Evolutionary conservation across 768 basidiomycete species (phyloP).

Genomic region (Leccinum pellstonianum): DNA sequence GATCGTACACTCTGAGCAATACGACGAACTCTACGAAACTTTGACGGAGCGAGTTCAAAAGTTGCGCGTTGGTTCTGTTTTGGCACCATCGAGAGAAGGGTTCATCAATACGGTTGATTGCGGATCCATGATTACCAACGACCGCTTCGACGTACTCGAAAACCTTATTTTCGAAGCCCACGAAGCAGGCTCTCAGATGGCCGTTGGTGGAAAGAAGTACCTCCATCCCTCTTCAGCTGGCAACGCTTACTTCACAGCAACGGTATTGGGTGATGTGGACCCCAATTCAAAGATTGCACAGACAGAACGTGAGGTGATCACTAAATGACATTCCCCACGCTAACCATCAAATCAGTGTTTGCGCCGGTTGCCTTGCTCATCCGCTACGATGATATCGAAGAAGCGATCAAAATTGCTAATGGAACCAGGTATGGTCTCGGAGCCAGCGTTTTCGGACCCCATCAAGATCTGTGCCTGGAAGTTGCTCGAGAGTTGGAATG

Average conservation of each 20-base stretch:
- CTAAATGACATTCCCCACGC: neutral
- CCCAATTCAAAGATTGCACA: slow-evolving; percentile 73
- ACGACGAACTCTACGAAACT: slow-evolving; percentile 68
- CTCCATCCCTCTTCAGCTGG: slow-evolving; percentile 64
- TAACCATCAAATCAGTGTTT: slow-evolving; percentile 63
- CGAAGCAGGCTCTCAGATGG: slow-evolving; percentile 61
- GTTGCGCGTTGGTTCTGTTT: slow-evolving; percentile 76
- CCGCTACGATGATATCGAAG: slow-evolving; percentile 77
- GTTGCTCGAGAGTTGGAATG: slow-evolving; percentile 84
- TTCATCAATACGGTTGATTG: slow-evolving; percentile 76
- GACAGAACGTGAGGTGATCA: slow-evolving; percentile 56
- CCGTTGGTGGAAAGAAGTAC: slow-evolving; percentile 64
- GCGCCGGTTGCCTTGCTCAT: slow-evolving; percentile 89
- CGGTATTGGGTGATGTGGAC: slow-evolving; percentile 79
- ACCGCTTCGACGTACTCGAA: slow-evolving; percentile 69
- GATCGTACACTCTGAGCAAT: slow-evolving; percentile 76
- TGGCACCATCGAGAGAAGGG: slow-evolving; percentile 64
- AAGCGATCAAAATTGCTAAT: slow-evolving; percentile 88
- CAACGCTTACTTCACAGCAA: slow-evolving; percentile 84
- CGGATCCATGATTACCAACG: slow-evolving; percentile 81
- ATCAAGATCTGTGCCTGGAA: slow-evolving; percentile 71
- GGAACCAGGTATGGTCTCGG: slow-evolving; percentile 87
- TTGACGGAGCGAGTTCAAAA: slow-evolving; percentile 62
- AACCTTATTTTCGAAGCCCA: slow-evolving; percentile 67
- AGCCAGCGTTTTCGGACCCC: slow-evolving; percentile 90